Percentiles rank a stretch among this genome's conserved stretches.
Evolutionary conservation across 1,284 basidiomycete species (phyloP).

Genomic region (Ceratobasidium sp.): DNA sequence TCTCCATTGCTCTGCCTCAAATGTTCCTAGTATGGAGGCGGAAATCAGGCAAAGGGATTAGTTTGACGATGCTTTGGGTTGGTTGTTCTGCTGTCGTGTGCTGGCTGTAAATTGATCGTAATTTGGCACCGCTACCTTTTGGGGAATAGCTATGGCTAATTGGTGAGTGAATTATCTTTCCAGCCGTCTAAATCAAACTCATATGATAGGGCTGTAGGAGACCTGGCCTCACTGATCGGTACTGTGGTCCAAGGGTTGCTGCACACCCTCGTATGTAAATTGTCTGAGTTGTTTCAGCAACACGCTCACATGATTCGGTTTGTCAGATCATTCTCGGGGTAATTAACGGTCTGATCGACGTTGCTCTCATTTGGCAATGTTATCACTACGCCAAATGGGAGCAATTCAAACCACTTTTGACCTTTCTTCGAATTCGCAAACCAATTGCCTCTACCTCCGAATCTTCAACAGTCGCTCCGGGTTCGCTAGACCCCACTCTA

Average conservation of each 20-base stretch:
- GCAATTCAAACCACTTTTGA: constrained; percentile 7
- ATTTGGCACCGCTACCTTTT: not conserved
- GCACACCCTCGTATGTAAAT: constrained; percentile 20
- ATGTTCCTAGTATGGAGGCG: constrained; percentile 31
- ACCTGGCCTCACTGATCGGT: constrained; percentile 22
- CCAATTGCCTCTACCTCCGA: not conserved
- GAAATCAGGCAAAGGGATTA: constrained; percentile 34
- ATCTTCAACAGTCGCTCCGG: not conserved
- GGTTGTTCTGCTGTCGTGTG: constrained; percentile 4
- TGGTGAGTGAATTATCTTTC: not conserved
- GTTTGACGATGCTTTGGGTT: constrained; percentile 38
- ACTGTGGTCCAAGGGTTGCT: constrained; percentile 32
- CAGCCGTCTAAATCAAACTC: not conserved
- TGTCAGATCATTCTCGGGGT: constrained; percentile 34
- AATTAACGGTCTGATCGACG: constrained; percentile 30
- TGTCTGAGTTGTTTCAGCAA: not conserved
- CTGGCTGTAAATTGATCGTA: not conserved
- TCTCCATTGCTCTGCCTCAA: constrained; percentile 25
- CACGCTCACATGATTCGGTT: not conserved
- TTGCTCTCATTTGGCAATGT: constrained; percentile 28
- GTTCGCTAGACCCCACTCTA: not conserved
- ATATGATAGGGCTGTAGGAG: not conserved
- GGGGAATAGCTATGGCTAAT: constrained; percentile 27
- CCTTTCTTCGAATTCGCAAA: not conserved
- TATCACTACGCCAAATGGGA: constrained; percentile 36